These are phyloP conservation scores for Orbilia quercus DNA, from an alignment of 2,329 filamentous ascomycete species.

Conservation along the genomic window DNA sequence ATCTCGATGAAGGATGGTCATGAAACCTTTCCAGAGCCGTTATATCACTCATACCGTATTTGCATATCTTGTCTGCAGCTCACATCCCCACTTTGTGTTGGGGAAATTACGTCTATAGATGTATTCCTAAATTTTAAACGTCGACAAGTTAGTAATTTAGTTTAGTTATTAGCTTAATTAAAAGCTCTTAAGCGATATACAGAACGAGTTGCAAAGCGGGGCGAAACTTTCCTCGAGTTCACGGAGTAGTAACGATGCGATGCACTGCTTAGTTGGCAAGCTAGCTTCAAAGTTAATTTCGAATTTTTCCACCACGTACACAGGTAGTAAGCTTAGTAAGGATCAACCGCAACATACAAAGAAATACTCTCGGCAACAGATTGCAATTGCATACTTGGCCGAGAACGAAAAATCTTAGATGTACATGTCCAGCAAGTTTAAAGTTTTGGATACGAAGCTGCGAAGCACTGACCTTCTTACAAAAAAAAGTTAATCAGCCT, in stretches of 20 bases:
- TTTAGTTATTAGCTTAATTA: neutral
- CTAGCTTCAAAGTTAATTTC: too few relatives aligned
- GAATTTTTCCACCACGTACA: too few relatives aligned
- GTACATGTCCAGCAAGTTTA: too few relatives aligned
- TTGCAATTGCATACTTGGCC: too few relatives aligned
- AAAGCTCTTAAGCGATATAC: too few relatives aligned
- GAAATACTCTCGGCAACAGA: too few relatives aligned
- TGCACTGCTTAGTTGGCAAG: too few relatives aligned
- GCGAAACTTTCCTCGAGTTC: constrained; percentile 3
- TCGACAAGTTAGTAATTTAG: neutral
- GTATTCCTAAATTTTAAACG: neutral
- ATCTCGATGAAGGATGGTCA: constrained; percentile 18
- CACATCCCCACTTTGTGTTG: constrained; percentile 6
- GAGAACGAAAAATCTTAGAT: too few relatives aligned
- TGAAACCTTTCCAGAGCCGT: neutral
- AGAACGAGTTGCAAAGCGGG: neutral
- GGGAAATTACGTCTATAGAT: constrained; percentile 5
- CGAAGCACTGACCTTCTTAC: too few relatives aligned
- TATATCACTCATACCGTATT: neutral
- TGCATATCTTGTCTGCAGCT: constrained; percentile 1
- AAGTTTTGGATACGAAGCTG: too few relatives aligned
- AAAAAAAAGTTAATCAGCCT: neutral
- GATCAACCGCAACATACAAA: too few relatives aligned
- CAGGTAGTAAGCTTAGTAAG: too few relatives aligned
- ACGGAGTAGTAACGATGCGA: neutral